phyloP scores from a whole-genome alignment of 441 rosid genomes.

The Gossypium trilobum region DNA sequence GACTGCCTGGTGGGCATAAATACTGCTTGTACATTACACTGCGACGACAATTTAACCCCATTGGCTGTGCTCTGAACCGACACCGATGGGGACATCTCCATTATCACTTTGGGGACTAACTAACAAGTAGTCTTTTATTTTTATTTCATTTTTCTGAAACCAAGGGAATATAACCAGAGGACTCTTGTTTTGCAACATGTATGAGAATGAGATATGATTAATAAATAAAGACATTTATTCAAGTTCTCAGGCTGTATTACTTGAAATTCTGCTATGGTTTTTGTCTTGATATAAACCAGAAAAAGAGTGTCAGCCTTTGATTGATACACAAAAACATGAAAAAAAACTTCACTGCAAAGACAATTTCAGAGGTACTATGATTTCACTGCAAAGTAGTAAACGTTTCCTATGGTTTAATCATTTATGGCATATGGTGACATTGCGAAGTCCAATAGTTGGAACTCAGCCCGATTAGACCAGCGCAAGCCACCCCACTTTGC shows the following conservation, averaged over 20 bases:
- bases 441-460: background rate
- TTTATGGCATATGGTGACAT: background rate
- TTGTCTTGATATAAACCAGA: background rate
- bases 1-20: constrained; percentile 22
- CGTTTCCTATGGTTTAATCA: background rate
- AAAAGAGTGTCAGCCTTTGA: background rate
- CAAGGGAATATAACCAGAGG: background rate
- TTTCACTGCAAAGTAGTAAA: background rate
- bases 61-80: constrained; percentile 24
- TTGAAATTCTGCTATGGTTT: background rate
- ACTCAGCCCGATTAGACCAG: background rate
- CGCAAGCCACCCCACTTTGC: too few species aligned
- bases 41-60: constrained; percentile 9
- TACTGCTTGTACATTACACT: background rate
- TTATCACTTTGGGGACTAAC: background rate
- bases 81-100: constrained; percentile 25
- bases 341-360: background rate
- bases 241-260: background rate
- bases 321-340: background rate
- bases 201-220: background rate
- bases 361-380: background rate
- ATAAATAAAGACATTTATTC: background rate
- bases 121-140: too few species aligned
- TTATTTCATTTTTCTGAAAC: background rate
- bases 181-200: background rate